Conservation (phyloP, 306 rosid species). For the Morella rubra region DNA sequence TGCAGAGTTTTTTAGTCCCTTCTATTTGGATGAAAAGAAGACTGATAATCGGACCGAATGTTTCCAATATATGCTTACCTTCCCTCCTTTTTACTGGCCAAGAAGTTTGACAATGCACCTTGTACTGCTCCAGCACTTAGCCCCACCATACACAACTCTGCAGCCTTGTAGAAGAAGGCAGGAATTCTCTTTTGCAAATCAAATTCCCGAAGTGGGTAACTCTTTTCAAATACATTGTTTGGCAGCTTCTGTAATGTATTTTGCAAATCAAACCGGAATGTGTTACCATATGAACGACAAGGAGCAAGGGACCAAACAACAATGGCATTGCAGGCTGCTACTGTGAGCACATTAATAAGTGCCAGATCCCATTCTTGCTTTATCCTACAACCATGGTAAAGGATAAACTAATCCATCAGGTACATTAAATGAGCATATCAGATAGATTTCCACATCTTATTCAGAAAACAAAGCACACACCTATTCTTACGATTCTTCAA, state of each 20-base stretch:
- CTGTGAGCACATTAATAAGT: slow-evolving; percentile 84
- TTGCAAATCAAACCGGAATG: slow-evolving; percentile 89
- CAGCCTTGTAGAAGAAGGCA: slow-evolving; percentile 92
- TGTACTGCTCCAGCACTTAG: slow-evolving; percentile 88
- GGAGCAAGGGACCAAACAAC: slow-evolving; percentile 99
- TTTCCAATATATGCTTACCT: slow-evolving; percentile 48
- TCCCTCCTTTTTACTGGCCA: slow-evolving; percentile 77
- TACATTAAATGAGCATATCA: slow-evolving; percentile 20
- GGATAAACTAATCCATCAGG: slow-evolving; percentile 20
- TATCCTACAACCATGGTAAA: slow-evolving; percentile 55
- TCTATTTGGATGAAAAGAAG: slow-evolving; percentile 7
- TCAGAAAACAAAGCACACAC: slow-evolving; percentile 36
- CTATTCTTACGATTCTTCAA: slow-evolving; percentile 83
- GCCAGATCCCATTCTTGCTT: slow-evolving; percentile 99
- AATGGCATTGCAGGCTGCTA: slow-evolving; percentile 90
- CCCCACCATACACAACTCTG: slow-evolving; percentile 98
- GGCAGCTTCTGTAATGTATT: slow-evolving; percentile 98
- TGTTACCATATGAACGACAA: slow-evolving; percentile 93
- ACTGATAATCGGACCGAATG: slow-evolving; percentile 14
- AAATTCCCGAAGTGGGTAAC: slow-evolving; percentile 93
- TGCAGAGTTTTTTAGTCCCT: slow-evolving; percentile 2
- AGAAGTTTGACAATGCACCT: slow-evolving; percentile 67
- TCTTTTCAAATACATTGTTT: slow-evolving; percentile 89
- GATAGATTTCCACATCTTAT: slow-evolving; percentile 17
- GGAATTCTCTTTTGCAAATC: slow-evolving; percentile 86